Evolutionary conservation across 129 eudicot genomes (phyloP).

Genomic region (Pulicaria dysenterica): DNA sequence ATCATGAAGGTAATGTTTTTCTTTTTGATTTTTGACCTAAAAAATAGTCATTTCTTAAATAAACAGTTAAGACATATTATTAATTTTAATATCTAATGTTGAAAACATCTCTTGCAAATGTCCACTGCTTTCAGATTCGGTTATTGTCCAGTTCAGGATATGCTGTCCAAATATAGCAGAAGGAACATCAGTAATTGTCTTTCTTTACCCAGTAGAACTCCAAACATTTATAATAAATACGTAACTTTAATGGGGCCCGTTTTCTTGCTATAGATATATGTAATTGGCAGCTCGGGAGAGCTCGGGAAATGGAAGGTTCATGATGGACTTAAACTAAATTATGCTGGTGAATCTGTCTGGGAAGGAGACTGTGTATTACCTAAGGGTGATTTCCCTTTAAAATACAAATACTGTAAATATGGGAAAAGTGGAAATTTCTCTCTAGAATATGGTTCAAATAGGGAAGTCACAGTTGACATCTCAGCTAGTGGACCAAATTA

Average conservation of each 20-base stretch:
- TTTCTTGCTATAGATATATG: constrained; percentile 62
- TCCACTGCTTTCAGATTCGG: constrained; percentile 59
- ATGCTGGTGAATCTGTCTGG: constrained; percentile 89
- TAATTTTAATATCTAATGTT: background rate
- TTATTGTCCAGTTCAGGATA: constrained; percentile 75
- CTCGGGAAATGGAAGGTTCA: constrained; percentile 87
- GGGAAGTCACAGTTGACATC: constrained; percentile 68
- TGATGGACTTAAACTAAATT: constrained; percentile 70
- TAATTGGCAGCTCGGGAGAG: constrained; percentile 71
- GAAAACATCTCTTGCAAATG: constrained; percentile 15
- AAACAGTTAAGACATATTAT: background rate
- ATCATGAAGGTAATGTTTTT: constrained; percentile 48
- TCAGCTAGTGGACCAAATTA: constrained; percentile 66
- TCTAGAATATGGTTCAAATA: constrained; percentile 68
- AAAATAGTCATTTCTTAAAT: background rate
- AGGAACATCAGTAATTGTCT: constrained; percentile 68
- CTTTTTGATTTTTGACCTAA: background rate
- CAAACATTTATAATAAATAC: background rate
- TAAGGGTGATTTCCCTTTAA: constrained; percentile 77
- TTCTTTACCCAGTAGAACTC: constrained; percentile 15
- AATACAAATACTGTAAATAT: constrained; percentile 83
- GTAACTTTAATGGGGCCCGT: constrained; percentile 13
- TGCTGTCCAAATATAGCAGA: constrained; percentile 85
- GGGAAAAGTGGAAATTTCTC: constrained; percentile 54
- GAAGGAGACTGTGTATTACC: constrained; percentile 67